Evolutionary conservation across 2,329 filamentous ascomycete species (phyloP), one percentile per base, ranked within the genome.

Genomic region (Alternaria brassicicola): DNA sequence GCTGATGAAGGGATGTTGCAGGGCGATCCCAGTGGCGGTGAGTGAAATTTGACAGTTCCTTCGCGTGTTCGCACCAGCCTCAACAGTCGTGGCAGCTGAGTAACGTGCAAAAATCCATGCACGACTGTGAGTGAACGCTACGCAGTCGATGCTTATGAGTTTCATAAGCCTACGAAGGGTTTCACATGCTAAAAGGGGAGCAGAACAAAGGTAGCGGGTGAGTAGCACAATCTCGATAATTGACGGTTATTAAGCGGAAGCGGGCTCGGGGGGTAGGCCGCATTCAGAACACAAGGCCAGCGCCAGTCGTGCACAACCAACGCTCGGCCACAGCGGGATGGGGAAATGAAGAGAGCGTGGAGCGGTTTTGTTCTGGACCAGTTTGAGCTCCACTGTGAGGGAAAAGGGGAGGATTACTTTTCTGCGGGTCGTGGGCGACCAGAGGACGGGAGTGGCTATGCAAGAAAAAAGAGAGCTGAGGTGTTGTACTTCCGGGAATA

Each of bases 321-420:
- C 57, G 60, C 65, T 67, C 71, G 67, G 69, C 66, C 67, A 65
- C 64, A 56, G 65, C 64, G 65, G 60, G 49, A 45, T 61, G 60
- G 68, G 68, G 72, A 75, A 74, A 74, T 74, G 71, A 74, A 59
- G 65, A 50, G 58, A 46, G 62, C 66, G 62, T 61, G 58, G 64
- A 46, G 51, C 55, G 55, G 39, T 52, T 49, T 36, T 49, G 62
- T 63, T 66, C 65, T 67, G 63, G 63, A 57, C 63, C 58, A 55
- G 50, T 31, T 43, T 28, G 52, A 55, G 53, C 55, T 57, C 58
- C 62, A 62, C 63, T 52, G 56, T 50, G 46, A 42, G 53, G 51
- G 51, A 66, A 58, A 51, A 55, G 43, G 62, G 63, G 64, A 50
- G 48, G 57, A 60, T 60, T 61, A 31, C 33, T 49, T 45, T 54